phyloP scores from a whole-genome alignment of 306 rosid genomes.

The Castanospermum australe region DNA sequence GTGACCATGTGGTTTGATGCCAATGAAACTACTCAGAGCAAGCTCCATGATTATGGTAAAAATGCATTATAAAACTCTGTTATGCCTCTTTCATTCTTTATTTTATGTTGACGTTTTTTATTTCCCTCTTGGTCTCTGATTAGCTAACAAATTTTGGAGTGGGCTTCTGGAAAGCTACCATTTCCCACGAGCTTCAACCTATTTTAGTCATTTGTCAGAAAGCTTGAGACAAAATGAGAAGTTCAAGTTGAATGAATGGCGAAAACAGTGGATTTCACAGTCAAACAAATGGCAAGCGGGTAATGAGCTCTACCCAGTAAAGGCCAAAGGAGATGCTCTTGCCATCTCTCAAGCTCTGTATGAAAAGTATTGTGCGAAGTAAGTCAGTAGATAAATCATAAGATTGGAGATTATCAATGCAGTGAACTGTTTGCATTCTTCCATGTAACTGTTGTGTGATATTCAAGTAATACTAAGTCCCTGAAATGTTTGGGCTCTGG shows the following conservation, averaged over 20 bases:
- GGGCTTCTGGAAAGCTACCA: constrained; percentile 75
- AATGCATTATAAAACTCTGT: neutral
- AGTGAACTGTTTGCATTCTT: neutral
- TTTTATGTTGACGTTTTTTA: constrained; percentile 15
- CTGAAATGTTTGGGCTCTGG: neutral
- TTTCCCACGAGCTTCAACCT: constrained; percentile 85
- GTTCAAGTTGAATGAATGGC: constrained; percentile 72
- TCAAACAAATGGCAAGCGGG: constrained; percentile 92
- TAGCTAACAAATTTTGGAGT: constrained; percentile 90
- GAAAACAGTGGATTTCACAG: constrained; percentile 73
- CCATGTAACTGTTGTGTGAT: neutral
- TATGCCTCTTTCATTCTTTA: neutral
- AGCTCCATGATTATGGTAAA: constrained; percentile 94
- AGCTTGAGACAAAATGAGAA: constrained; percentile 61
- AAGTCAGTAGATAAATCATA: neutral
- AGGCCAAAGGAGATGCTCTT: constrained; percentile 71
- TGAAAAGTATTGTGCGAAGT: constrained; percentile 51
- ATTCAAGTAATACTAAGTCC: neutral
- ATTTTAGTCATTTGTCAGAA: constrained; percentile 52
- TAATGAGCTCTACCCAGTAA: constrained; percentile 59
- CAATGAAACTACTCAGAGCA: constrained; percentile 69
- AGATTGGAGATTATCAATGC: neutral
- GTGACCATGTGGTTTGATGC: constrained; percentile 95
- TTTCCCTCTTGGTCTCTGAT: neutral
- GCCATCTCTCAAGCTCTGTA: constrained; percentile 65